phyloP scores from a whole-genome alignment of 176 grass and related monocot genomes.

The Zea luxurians region DNA sequence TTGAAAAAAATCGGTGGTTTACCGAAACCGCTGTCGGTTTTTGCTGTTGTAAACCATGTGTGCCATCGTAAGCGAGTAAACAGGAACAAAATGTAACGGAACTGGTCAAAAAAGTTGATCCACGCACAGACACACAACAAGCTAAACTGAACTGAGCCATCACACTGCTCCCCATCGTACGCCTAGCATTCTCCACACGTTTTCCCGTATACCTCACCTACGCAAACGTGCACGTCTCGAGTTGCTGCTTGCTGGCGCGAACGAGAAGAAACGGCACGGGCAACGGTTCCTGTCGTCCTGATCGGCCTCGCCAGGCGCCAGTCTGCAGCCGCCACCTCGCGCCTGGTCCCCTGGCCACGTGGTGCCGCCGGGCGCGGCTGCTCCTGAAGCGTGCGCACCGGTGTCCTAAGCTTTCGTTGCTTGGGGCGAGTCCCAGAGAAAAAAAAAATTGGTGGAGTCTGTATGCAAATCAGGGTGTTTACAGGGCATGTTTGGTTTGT shows the following conservation, averaged over 20 bases:
- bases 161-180: neutral
- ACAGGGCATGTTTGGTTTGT: too few species aligned
- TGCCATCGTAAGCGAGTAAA: neutral
- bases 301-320: neutral
- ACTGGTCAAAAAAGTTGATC: neutral
- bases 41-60: too few species aligned
- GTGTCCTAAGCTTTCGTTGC: too few species aligned
- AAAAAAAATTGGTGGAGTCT: too few species aligned
- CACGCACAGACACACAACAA: too few species aligned
- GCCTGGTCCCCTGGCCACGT: conserved; percentile 26
- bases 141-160: neutral
- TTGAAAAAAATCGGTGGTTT: too few species aligned
- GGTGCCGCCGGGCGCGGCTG: neutral
- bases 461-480: too few species aligned
- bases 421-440: too few species aligned
- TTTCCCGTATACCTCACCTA: conserved; percentile 40
- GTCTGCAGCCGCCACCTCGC: neutral
- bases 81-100: too few species aligned
- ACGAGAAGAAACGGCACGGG: neutral
- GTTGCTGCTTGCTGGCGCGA: neutral
- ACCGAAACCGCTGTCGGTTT: too few species aligned
- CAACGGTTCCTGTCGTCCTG: neutral
- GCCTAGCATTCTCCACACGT: conserved; percentile 38
- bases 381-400: neutral
- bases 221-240: conserved; percentile 29